Evolutionary conservation across 495 filamentous ascomycete species (phyloP).

Genomic region (Aspergillus bertholletiae): DNA sequence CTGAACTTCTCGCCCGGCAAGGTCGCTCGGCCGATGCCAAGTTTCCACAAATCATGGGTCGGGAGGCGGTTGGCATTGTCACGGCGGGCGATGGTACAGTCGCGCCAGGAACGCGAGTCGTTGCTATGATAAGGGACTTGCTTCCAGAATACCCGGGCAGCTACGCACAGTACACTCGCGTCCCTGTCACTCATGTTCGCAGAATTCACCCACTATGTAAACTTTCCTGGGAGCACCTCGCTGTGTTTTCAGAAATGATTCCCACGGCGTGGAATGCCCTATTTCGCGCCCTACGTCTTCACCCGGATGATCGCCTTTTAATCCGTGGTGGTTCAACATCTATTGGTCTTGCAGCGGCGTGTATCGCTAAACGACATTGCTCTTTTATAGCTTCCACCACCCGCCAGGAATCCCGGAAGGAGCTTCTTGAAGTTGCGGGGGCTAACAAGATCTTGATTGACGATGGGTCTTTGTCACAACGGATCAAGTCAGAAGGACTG

Average conservation of each 20-base stretch:
- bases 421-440: not conserved
- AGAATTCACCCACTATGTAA: not conserved
- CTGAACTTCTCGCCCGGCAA: not conserved
- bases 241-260: not conserved
- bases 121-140: not conserved
- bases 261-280: not conserved
- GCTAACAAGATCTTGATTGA: not conserved
- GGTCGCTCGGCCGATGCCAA: not conserved
- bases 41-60: not conserved
- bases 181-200: not conserved
- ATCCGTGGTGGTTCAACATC: not conserved
- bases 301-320: not conserved
- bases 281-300: not conserved
- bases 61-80: not conserved
- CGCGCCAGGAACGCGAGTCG: not conserved
- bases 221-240: not conserved
- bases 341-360: not conserved
- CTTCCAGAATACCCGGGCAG: not conserved
- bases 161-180: not conserved
- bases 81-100: not conserved
- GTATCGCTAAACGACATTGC: not conserved
- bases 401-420: not conserved
- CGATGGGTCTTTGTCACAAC: not conserved
- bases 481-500: not conserved
- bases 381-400: not conserved